Conservation (phyloP, 2,329 filamentous ascomycete genomes). For the Pseudogymnoascus sp. region DNA sequence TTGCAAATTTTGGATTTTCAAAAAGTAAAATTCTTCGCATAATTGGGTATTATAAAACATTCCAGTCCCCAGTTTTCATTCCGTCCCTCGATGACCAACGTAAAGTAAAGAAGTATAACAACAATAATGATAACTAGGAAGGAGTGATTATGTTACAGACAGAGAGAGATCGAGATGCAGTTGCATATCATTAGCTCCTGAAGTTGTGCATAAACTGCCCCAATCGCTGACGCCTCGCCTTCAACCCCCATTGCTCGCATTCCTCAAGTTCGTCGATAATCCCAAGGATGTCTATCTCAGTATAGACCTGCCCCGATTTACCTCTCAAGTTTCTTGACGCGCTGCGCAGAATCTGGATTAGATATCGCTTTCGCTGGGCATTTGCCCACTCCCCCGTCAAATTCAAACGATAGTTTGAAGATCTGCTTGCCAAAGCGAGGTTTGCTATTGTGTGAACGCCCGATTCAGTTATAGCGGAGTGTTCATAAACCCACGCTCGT, state of each 20-base stretch:
- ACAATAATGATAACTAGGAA: neutral
- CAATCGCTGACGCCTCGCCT: neutral
- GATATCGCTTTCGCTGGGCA: neutral
- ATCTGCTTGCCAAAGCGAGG: neutral
- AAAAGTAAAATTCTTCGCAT: too few species aligned
- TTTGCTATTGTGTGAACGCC: neutral
- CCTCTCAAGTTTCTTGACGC: neutral
- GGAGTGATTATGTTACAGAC: too few species aligned
- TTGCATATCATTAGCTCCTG: too few species aligned
- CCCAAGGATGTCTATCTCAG: neutral
- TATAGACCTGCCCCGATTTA: neutral
- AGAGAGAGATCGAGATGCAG: too few species aligned
- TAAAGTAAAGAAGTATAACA: neutral
- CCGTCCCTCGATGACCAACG: neutral
- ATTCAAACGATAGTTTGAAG: neutral
- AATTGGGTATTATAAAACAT: neutral
- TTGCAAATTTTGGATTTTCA: too few species aligned
- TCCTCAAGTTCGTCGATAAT: neutral
- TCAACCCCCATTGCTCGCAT: neutral
- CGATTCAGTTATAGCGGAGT: neutral
- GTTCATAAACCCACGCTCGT: neutral
- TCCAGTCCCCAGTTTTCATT: neutral
- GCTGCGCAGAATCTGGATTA: neutral
- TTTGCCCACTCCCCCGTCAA: neutral
- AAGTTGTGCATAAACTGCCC: too few species aligned